A percentile compares a stretch with the other conserved stretches of the same genome.
Evolutionary conservation across 192 early-diverging fungal genomes (phyloP).

Genomic region (Umbelopsis vinacea): DNA sequence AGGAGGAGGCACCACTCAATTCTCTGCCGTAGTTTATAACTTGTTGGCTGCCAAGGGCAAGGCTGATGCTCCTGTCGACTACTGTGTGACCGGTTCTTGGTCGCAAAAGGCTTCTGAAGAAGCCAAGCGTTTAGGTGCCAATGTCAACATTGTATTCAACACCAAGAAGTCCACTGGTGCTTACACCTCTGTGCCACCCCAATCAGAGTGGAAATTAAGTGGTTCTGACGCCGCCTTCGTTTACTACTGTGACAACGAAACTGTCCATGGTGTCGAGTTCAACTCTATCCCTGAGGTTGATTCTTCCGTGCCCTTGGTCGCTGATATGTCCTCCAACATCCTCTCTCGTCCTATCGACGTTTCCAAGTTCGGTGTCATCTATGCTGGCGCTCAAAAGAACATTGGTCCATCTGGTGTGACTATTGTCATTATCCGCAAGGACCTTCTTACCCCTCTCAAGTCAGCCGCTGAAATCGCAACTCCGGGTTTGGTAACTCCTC

Average conservation of each 20-base stretch:
- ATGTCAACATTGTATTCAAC: constrained; percentile 79
- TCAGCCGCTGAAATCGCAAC: constrained; percentile 35
- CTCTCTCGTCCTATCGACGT: constrained; percentile 82
- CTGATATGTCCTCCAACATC: constrained; percentile 91
- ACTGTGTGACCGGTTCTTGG: constrained; percentile 92
- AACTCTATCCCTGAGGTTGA: constrained; percentile 55
- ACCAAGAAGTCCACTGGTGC: constrained; percentile 60
- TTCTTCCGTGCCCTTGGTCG: constrained; percentile 77
- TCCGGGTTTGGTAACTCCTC: constrained; percentile 56
- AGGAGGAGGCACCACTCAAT: constrained; percentile 93
- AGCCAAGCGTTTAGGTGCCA: constrained; percentile 79
- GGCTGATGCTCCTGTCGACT: constrained; percentile 72
- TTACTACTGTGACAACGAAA: constrained; percentile 99
- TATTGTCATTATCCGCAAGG: constrained; percentile 89
- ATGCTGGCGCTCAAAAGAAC: constrained; percentile 99
- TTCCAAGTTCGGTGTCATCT: constrained; percentile 82
- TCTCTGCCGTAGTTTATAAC: constrained; percentile 90
- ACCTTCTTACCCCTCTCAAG: constrained; percentile 71
- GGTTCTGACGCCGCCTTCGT: constrained; percentile 81
- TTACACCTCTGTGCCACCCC: constrained; percentile 61
- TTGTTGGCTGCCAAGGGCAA: constrained; percentile 66
- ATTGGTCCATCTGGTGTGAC: constrained; percentile 91
- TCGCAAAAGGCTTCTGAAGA: constrained; percentile 86
- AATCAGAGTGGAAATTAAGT: constrained; percentile 69
- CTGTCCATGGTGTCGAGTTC: constrained; percentile 95